phyloP scores from a whole-genome alignment of 2,329 filamentous ascomycete genomes.

The Dactylellina cionopaga region DNA sequence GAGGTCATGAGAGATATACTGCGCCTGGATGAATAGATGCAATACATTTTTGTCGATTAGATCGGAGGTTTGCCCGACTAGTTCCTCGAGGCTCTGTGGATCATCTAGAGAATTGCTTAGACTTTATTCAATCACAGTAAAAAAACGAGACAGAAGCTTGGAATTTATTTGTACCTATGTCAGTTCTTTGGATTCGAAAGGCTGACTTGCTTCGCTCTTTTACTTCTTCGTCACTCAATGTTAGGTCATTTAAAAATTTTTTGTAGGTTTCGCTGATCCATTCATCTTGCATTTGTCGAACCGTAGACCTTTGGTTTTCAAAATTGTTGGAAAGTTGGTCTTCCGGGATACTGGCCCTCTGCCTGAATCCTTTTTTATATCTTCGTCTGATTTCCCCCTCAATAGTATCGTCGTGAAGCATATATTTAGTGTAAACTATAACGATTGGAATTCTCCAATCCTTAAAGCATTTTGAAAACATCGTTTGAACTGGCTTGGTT shows the following conservation, averaged over 20 bases:
- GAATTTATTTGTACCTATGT: constrained; percentile 8
- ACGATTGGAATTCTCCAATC: constrained; percentile 28
- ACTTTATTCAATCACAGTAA: background rate
- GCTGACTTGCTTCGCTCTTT: background rate
- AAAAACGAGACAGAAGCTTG: background rate
- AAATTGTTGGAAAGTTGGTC: background rate
- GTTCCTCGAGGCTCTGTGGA: constrained; percentile 5
- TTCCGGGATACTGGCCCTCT: background rate
- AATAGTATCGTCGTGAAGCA: background rate
- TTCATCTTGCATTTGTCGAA: background rate
- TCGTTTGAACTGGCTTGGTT: background rate
- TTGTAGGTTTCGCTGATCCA: constrained; percentile 5
- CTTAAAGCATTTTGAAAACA: constrained; percentile 20
- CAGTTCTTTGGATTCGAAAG: constrained; percentile 19
- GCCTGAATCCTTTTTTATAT: background rate
- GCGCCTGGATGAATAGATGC: constrained; percentile 11
- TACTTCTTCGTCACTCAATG: background rate
- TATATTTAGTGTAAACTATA: constrained; percentile 15
- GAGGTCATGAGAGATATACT: constrained; percentile 7
- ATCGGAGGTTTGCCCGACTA: constrained; percentile 8
- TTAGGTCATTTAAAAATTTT: background rate
- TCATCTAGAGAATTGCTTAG: constrained; percentile 5
- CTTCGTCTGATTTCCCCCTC: background rate
- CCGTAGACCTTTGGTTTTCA: background rate
- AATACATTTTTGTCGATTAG: constrained; percentile 2